Conservation (phyloP, 1,284 basidiomycete genomes). For the Irpex rosettiformis region DNA sequence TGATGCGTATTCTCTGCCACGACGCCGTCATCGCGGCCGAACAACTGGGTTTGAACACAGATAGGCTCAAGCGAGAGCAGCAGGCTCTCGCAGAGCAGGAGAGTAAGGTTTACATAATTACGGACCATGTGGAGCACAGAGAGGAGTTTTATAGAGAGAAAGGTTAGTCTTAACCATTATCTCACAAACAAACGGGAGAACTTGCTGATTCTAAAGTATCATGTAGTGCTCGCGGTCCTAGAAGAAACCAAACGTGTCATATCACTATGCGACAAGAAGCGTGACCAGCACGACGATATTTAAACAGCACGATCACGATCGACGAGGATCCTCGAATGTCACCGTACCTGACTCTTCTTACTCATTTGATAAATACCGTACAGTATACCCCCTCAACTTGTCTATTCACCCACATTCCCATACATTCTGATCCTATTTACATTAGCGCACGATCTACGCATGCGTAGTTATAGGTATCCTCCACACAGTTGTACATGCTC, state of each 20-base stretch:
- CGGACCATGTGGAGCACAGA: constrained; percentile 53
- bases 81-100: constrained; percentile 52
- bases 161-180: constrained; percentile 41
- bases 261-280: constrained; percentile 42
- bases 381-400: neutral
- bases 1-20: constrained; percentile 50
- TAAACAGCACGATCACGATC: neutral
- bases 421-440: neutral
- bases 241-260: constrained; percentile 53
- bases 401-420: neutral
- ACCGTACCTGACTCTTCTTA: too few species aligned
- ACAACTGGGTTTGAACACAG: constrained; percentile 43
- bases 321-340: neutral
- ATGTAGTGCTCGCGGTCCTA: constrained; percentile 52
- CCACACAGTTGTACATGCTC: neutral
- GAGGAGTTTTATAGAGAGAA: constrained; percentile 53
- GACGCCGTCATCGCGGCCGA: constrained; percentile 57
- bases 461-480: neutral
- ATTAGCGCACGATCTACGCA: neutral
- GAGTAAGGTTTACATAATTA: constrained; percentile 45
- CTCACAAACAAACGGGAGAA: neutral
- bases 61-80: constrained; percentile 29
- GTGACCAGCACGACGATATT: constrained; percentile 24
- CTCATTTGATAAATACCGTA: neutral
- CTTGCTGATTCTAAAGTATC: neutral